Conservation (phyloP, 768 basidiomycete species). For the Leccinum variicolor region DNA sequence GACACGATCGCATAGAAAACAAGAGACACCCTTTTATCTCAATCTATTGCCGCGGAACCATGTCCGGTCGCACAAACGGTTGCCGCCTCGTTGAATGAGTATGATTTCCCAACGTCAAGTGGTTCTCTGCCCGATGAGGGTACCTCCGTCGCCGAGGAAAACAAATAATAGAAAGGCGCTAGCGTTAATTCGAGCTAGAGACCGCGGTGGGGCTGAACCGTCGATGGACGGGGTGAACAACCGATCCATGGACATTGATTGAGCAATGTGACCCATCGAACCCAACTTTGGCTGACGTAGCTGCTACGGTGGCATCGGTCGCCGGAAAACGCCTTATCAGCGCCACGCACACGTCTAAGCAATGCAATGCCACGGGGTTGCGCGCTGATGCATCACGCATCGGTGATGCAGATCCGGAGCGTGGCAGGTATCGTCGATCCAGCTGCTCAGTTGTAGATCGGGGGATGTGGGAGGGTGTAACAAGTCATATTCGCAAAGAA, state of each 20-base stretch:
- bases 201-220: not conserved
- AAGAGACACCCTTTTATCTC: not conserved
- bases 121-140: not conserved
- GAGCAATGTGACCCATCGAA: not conserved
- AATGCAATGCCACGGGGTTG: not conserved
- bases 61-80: not conserved
- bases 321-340: not conserved
- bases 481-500: not conserved
- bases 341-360: not conserved
- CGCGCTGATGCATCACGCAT: not conserved
- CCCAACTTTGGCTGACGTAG: not conserved
- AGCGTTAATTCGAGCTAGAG: not conserved
- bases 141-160: not conserved
- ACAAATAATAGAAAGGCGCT: not conserved
- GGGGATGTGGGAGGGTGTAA: not conserved
- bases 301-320: not conserved
- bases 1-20: not conserved
- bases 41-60: not conserved
- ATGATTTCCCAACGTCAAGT: not conserved
- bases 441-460: constrained; percentile 1
- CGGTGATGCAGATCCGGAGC: not conserved
- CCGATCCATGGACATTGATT: not conserved
- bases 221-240: not conserved
- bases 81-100: not conserved
- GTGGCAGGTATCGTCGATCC: not conserved